Conservation (phyloP, 768 basidiomycete genomes). For the Lactifluus subvellereus region DNA sequence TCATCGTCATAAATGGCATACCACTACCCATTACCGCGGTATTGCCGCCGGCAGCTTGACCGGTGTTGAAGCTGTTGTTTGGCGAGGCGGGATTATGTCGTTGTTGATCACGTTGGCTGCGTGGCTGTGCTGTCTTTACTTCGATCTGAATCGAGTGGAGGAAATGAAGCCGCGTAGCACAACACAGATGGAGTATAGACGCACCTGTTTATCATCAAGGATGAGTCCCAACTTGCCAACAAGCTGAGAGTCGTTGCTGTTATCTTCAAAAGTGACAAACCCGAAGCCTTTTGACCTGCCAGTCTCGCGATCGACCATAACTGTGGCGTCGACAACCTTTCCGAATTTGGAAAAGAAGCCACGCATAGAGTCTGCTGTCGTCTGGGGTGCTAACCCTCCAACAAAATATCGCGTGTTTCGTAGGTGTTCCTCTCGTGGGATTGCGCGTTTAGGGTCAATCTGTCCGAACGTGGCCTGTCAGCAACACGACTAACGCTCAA, state of each 20-base stretch:
- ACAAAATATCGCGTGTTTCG: conserved; percentile 94
- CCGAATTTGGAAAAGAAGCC: conserved; percentile 93
- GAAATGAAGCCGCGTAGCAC: neutral
- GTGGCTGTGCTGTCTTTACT: conserved; percentile 92
- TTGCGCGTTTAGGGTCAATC: conserved; percentile 99
- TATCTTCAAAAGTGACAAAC: conserved; percentile 92
- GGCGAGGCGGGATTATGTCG: conserved; percentile 20
- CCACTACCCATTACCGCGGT: conserved; percentile 29
- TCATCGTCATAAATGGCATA: conserved; percentile 39
- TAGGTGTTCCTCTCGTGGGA: conserved; percentile 92
- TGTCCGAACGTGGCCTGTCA: conserved; percentile 32
- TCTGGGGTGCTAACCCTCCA: conserved; percentile 87
- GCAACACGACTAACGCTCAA: neutral
- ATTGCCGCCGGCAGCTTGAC: conserved; percentile 25
- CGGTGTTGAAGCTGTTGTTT: conserved; percentile 24
- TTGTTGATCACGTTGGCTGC: conserved; percentile 72
- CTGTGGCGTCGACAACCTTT: conserved; percentile 93
- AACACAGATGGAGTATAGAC: conserved; percentile 25
- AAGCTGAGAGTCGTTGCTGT: conserved; percentile 81
- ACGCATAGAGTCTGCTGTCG: conserved; percentile 91
- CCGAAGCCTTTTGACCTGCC: conserved; percentile 96
- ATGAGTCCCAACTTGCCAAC: conserved; percentile 82
- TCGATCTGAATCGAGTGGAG: conserved; percentile 61
- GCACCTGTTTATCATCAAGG: conserved; percentile 82
- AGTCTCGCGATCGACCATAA: conserved; percentile 97